These are phyloP conservation scores for Cladophialophora immunda DNA, from an alignment of 2,329 filamentous ascomycete species.

Conservation along the genomic window DNA sequence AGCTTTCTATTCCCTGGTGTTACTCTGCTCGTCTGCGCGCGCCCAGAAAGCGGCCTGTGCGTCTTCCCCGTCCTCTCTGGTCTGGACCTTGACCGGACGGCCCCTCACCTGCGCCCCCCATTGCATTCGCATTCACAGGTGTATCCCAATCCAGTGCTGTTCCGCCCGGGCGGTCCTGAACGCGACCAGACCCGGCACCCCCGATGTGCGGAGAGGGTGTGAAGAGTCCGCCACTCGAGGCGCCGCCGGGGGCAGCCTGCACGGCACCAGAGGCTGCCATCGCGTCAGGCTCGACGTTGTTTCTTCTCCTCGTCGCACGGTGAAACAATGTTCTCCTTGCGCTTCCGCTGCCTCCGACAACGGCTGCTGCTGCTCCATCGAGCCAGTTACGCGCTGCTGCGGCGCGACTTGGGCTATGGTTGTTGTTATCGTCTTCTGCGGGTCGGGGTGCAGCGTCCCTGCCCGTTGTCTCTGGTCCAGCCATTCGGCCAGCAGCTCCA, in stretches of 20 bases:
- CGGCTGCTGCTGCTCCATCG: conserved; percentile 33
- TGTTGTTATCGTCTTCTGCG: background rate
- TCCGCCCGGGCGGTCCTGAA: background rate
- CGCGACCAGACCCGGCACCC: background rate
- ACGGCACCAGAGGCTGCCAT: background rate
- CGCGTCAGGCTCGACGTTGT: background rate
- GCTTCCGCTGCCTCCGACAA: conserved; percentile 18
- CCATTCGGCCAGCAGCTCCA: background rate
- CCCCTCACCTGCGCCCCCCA: background rate
- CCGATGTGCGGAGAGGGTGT: conserved; percentile 18
- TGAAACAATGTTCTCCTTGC: conserved; percentile 33
- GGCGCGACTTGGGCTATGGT: conserved; percentile 24
- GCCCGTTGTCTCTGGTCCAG: background rate
- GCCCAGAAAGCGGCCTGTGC: conserved; percentile 33
- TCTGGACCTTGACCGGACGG: conserved; percentile 2
- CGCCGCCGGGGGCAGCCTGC: background rate
- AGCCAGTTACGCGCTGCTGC: conserved; percentile 31
- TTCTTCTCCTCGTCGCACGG: conserved; percentile 27
- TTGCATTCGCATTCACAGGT: conserved; percentile 13
- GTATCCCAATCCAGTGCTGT: conserved; percentile 27
- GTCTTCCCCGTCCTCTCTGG: conserved; percentile 13
- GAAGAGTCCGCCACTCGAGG: conserved; percentile 33
- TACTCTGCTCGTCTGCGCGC: conserved; percentile 15
- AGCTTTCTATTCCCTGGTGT: no score
- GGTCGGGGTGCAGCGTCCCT: background rate